These are phyloP conservation scores for Yamadazyma tumulicola DNA, from an alignment of 805 yeast genomes.

Conservation along the genomic window DNA sequence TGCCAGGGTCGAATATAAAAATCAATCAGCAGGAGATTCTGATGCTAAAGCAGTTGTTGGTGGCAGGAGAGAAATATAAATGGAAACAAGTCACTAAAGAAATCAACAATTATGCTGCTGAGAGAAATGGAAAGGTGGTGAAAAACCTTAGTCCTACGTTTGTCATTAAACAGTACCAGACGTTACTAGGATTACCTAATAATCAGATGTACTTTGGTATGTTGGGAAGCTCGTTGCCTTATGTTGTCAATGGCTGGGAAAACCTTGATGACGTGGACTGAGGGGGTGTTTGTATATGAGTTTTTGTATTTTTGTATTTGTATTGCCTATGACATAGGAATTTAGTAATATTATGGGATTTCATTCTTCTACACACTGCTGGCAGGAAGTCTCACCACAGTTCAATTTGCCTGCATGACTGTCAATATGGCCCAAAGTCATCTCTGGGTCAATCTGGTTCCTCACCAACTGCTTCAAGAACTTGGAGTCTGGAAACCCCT, in stretches of 20 bases:
- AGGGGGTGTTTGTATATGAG: conserved; percentile 1
- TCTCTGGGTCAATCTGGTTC: conserved; percentile 52
- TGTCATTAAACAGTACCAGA: conserved; percentile 53
- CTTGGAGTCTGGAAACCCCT: conserved; percentile 88
- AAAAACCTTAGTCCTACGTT: conserved; percentile 50
- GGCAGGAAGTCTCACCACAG: conserved; percentile 12
- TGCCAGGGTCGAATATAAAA: conserved; percentile 11
- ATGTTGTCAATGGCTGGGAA: conserved; percentile 53
- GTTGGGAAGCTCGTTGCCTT: conserved; percentile 52
- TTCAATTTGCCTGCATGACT: conserved; percentile 10
- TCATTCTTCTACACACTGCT: conserved; percentile 16
- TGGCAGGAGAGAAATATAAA: conserved; percentile 52
- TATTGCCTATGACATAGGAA: no score
- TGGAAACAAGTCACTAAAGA: conserved; percentile 56
- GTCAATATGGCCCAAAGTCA: conserved; percentile 65
- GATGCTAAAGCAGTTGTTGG: conserved; percentile 44
- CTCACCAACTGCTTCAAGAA: conserved; percentile 66
- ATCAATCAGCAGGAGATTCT: conserved; percentile 45
- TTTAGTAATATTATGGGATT: no score
- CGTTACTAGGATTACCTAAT: conserved; percentile 52
- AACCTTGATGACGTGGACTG: conserved; percentile 19
- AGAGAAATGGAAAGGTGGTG: conserved; percentile 12
- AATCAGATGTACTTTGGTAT: conserved; percentile 37
- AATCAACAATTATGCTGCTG: conserved; percentile 18
- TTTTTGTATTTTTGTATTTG: no score